Evolutionary conservation across 1,284 basidiomycete genomes (phyloP).

Genomic region (Paramarasmius palmivorus): DNA sequence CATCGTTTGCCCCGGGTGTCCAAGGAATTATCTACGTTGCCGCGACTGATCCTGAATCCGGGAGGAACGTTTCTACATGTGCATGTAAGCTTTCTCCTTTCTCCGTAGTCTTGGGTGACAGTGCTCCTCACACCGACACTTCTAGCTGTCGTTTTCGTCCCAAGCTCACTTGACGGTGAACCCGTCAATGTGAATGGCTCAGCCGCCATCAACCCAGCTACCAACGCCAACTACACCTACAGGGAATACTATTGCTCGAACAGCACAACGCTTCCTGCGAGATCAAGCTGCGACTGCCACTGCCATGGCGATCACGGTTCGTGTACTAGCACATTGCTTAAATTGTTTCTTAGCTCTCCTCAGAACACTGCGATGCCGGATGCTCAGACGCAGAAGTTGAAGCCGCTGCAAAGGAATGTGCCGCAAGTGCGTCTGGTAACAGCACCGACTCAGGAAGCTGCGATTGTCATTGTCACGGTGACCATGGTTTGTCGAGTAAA

Average conservation of each 20-base stretch:
- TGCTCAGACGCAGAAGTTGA: no score
- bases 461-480: neutral
- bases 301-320: neutral
- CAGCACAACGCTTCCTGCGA: neutral
- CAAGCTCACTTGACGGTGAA: neutral
- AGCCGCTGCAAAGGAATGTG: no score
- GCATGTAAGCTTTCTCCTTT: neutral
- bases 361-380: no score
- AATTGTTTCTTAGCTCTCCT: no score
- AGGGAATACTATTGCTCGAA: neutral
- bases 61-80: neutral
- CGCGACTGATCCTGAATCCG: neutral
- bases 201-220: neutral
- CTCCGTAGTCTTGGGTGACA: neutral
- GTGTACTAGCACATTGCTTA: no score
- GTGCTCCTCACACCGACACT: neutral
- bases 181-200: neutral
- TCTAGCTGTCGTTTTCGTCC: neutral
- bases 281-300: neutral
- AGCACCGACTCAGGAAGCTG: neutral
- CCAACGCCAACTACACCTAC: neutral
- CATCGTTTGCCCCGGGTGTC: neutral
- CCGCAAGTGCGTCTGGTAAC: no score
- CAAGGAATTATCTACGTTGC: neutral
- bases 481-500: neutral